Percentiles rank a stretch among this genome's conserved stretches.
Evolutionary conservation across 2,329 filamentous ascomycete species (phyloP).

Genomic region (Aspergillus sp.): DNA sequence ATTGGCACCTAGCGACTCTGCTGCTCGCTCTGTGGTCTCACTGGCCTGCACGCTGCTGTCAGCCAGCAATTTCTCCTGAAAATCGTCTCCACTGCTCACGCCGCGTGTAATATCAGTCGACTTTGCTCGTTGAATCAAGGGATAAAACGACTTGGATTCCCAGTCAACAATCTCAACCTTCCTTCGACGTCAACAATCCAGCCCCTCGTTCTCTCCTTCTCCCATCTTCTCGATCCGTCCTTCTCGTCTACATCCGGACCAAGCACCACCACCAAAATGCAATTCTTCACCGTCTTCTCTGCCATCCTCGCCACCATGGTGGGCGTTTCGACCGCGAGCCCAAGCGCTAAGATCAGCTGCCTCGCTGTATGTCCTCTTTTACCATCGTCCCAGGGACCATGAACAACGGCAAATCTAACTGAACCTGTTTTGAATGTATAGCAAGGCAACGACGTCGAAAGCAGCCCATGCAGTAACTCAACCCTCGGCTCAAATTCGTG

Average conservation of each 20-base stretch:
- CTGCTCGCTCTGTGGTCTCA: too few relatives aligned
- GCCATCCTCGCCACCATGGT: not conserved
- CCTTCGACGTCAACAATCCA: not conserved
- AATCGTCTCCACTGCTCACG: not conserved
- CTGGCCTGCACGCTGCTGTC: too few relatives aligned
- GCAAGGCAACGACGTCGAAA: too few relatives aligned
- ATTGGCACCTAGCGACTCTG: not conserved
- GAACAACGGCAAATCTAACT: too few relatives aligned
- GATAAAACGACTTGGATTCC: not conserved
- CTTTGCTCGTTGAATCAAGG: not conserved
- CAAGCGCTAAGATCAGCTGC: slow-evolving; percentile 2
- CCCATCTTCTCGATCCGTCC: too few relatives aligned
- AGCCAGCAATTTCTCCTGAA: not conserved
- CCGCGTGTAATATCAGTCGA: not conserved
- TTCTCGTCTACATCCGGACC: not conserved
- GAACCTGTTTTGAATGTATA: not conserved
- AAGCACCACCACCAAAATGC: not conserved
- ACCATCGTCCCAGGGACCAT: not conserved
- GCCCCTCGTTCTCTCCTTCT: not conserved
- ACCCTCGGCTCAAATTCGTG: too few relatives aligned
- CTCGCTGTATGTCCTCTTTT: slow-evolving; percentile 1
- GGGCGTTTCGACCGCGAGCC: not conserved
- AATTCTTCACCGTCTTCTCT: not conserved
- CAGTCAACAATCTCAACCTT: not conserved
- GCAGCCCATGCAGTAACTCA: too few relatives aligned